Evolutionary conservation across 441 rosid species (phyloP), one percentile per base, ranked within the genome.

Genomic region (Eugenia klotzschiana): DNA sequence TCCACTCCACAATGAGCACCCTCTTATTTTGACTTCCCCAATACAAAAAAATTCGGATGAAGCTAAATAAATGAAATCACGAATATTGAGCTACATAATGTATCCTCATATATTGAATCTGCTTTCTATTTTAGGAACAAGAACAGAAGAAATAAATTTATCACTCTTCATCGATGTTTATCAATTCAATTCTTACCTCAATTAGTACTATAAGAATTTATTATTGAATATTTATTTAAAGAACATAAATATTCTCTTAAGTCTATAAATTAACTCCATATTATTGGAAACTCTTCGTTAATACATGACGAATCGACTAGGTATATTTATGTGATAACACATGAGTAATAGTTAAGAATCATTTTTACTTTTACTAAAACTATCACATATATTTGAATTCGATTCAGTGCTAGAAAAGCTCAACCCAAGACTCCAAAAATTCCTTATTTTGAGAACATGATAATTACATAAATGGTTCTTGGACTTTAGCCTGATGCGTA

Each of bases 301-400:
- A 7, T 0, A 6, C 10, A 8, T 27, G 29, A 26, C 10, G 0
- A 58, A 58, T 58, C 16, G 18, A 27, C 22, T 0, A 7, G 6
- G 16, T 14, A 3, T 1, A 58, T 27, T 58, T 27, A 58, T 58
- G 72, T 58, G 27, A 15, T 27, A 51, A 51, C 54, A 2, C 20
- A 6, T 51, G 54, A 51, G 20, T 51, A 27, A 15, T 3, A 58
- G 7, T 4, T 1, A 7, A 58, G 40, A 18, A 58, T 58, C 40
- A 7, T 27, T 27, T 58, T 14, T 1, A 27, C 41, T 7, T 49
- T 26, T 26, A 1, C 3, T 58, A 58, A 14, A 58, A 7, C 16
- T 58, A 58, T 6, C 27, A 60, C 6, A 29, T 12, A n/a, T 55
- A 15, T 16, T 60, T 5, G 18, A 27, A 60, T 60, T 29, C 23